These are phyloP conservation scores for Fusarium aywerte DNA, from an alignment of 2,329 filamentous ascomycete species.

Conservation along the genomic window DNA sequence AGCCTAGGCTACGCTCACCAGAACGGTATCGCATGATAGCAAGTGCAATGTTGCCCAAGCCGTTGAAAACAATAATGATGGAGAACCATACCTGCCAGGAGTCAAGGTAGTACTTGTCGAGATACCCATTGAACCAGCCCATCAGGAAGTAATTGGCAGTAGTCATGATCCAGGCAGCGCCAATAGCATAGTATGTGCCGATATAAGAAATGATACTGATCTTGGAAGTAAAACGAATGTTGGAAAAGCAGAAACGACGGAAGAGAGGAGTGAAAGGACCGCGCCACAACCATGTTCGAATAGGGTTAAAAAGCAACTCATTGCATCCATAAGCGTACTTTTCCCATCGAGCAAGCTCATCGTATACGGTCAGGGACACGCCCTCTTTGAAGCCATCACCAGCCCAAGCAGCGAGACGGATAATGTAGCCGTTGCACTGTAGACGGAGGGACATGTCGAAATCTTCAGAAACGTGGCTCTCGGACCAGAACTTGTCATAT, in stretches of 20 bases:
- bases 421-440: conserved; percentile 76
- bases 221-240: conserved; percentile 80
- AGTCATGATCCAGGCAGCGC: conserved; percentile 79
- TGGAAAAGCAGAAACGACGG: conserved; percentile 76
- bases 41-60: conserved; percentile 76
- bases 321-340: conserved; percentile 89
- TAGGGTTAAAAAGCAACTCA: conserved; percentile 82
- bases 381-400: conserved; percentile 85
- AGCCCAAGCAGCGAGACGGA: conserved; percentile 77
- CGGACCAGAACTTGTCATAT: conserved; percentile 84
- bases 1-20: conserved; percentile 70
- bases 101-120: conserved; percentile 84
- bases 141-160: conserved; percentile 79
- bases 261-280: conserved; percentile 86
- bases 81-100: conserved; percentile 84
- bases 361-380: conserved; percentile 85
- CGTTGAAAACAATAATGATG: conserved; percentile 82
- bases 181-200: conserved; percentile 83
- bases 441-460: conserved; percentile 85
- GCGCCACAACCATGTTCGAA: conserved; percentile 75
- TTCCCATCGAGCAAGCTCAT: conserved; percentile 86
- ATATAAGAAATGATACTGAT: conserved; percentile 81
- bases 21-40: conserved; percentile 78
- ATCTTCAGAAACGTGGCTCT: conserved; percentile 82
- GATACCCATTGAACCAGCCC: conserved; percentile 79